A percentile compares a stretch with the other conserved stretches of the same genome.
Evolutionary conservation across 1,139 yeast genomes (phyloP).

Genomic region (Nakaseomyces uthaithaninus): DNA sequence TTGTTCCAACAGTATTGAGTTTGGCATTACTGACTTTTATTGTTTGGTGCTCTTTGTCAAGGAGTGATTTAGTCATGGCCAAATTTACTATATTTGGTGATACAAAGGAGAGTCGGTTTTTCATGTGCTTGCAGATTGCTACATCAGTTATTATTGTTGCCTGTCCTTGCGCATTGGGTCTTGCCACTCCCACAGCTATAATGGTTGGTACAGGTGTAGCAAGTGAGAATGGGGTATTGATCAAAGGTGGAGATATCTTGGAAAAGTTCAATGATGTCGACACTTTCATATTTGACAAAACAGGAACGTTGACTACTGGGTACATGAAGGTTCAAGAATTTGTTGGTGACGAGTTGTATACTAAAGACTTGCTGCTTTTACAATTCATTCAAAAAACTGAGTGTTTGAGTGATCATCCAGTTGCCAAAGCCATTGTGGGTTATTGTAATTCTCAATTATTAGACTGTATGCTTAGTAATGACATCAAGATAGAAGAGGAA

Average conservation of each 20-base stretch:
- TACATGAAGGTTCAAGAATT: slow-evolving; percentile 49
- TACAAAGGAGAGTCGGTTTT: slow-evolving; percentile 50
- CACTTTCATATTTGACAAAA: slow-evolving; percentile 80
- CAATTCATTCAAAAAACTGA: slow-evolving; percentile 51
- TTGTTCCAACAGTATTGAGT: slow-evolving; percentile 67
- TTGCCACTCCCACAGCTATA: slow-evolving; percentile 96
- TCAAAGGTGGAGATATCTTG: slow-evolving; percentile 87
- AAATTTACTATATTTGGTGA: slow-evolving; percentile 50
- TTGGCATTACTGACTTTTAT: slow-evolving; percentile 59
- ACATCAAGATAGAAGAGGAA: slow-evolving; percentile 38
- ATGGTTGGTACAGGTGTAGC: slow-evolving; percentile 99
- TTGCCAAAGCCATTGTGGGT: slow-evolving; percentile 58
- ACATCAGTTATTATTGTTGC: slow-evolving; percentile 94
- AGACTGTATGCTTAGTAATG: slow-evolving; percentile 11
- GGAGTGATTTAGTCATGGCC: slow-evolving; percentile 27
- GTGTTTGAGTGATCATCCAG: slow-evolving; percentile 75
- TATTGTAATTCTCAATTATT: slow-evolving; percentile 27
- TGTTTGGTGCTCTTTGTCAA: slow-evolving; percentile 51
- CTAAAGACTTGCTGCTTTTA: slow-evolving; percentile 12
- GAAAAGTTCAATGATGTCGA: slow-evolving; percentile 64
- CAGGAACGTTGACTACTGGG: slow-evolving; percentile 91
- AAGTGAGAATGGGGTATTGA: slow-evolving; percentile 78
- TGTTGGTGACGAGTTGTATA: slow-evolving; percentile 10
- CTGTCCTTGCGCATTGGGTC: slow-evolving; percentile 94
- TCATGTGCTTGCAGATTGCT: slow-evolving; percentile 70